Conservation (phyloP, 768 basidiomycete genomes). For the Podaxis pistillaris region DNA sequence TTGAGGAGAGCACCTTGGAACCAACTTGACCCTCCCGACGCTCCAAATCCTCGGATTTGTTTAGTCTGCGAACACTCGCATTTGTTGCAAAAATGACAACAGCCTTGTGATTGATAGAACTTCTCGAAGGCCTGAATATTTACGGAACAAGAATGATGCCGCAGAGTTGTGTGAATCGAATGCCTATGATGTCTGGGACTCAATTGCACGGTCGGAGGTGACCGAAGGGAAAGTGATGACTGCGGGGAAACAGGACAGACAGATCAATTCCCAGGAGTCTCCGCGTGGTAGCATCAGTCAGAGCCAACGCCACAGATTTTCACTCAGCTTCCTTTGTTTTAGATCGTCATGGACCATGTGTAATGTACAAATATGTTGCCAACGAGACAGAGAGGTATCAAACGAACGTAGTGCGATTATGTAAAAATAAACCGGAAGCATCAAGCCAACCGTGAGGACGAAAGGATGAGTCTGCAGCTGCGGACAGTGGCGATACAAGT, state of each 20-base stretch:
- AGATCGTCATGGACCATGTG: neutral
- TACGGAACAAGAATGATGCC: neutral
- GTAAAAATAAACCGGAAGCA: neutral
- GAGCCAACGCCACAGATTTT: too few relatives aligned
- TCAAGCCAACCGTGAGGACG: neutral
- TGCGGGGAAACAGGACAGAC: neutral
- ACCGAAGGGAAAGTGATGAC: neutral
- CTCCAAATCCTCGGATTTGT: too few relatives aligned
- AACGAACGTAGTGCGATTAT: neutral
- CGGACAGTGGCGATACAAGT: neutral
- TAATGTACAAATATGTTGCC: neutral
- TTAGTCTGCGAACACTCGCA: neutral
- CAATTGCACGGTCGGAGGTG: neutral
- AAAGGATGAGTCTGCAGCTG: neutral
- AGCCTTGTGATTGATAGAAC: neutral
- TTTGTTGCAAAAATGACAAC: neutral
- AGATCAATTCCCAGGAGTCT: too few relatives aligned
- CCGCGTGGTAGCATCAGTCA: too few relatives aligned
- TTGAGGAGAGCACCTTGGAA: too few relatives aligned
- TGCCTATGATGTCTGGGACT: neutral
- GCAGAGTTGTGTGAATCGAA: neutral
- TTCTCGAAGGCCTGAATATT: neutral
- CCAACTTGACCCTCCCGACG: too few relatives aligned
- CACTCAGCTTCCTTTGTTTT: neutral
- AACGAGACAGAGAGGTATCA: neutral